These are phyloP conservation scores for Salix brachista DNA, from an alignment of 345 rosid genomes.

Conservation along the genomic window DNA sequence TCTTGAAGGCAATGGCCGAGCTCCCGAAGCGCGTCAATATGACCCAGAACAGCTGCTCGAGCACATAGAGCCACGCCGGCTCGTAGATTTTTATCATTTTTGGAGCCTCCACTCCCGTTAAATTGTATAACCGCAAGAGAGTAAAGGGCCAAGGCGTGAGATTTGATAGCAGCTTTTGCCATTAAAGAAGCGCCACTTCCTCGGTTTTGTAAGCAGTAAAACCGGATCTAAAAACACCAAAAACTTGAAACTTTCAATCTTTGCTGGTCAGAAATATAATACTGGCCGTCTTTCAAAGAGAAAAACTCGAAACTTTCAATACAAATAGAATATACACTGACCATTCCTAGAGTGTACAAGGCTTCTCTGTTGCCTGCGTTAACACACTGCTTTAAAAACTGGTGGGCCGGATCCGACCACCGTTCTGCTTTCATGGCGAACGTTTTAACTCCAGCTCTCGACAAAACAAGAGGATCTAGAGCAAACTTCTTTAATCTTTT, in stretches of 20 bases:
- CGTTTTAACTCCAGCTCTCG: slow-evolving; percentile 36
- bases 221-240: slow-evolving; percentile 50
- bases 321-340: slow-evolving; percentile 12
- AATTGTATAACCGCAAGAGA: slow-evolving; percentile 62
- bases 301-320: no score
- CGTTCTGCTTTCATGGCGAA: slow-evolving; percentile 41
- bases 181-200: slow-evolving; percentile 51
- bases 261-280: background rate
- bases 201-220: slow-evolving; percentile 52
- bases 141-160: slow-evolving; percentile 56
- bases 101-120: slow-evolving; percentile 68
- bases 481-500: slow-evolving; percentile 39
- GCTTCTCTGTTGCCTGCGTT: slow-evolving; percentile 58
- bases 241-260: background rate
- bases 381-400: slow-evolving; percentile 47
- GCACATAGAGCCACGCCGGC: slow-evolving; percentile 64
- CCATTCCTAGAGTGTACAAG: slow-evolving; percentile 63
- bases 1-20: slow-evolving; percentile 70
- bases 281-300: background rate
- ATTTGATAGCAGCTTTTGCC: slow-evolving; percentile 63
- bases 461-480: slow-evolving; percentile 41
- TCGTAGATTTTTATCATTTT: slow-evolving; percentile 43
- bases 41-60: slow-evolving; percentile 56
- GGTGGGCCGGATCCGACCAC: slow-evolving; percentile 59
- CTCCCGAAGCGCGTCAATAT: slow-evolving; percentile 60